phyloP scores from a whole-genome alignment of 2,329 filamentous ascomycete genomes.

The Cryphonectria naterciae region DNA sequence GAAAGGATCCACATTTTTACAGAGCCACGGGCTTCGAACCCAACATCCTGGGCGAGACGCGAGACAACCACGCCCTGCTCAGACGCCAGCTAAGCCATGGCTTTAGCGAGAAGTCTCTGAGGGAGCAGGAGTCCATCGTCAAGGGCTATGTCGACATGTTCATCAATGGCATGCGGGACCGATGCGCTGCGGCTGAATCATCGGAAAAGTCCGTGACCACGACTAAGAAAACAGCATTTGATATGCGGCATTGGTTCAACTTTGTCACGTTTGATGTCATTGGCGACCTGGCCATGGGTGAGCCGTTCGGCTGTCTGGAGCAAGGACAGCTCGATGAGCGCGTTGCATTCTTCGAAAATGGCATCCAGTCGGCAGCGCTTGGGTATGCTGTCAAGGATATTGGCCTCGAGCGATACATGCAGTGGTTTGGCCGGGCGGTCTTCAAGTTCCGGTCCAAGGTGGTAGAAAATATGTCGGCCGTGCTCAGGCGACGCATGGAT shows the following conservation, averaged over 20 bases:
- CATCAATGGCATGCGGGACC: conserved; percentile 26
- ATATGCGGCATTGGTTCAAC: conserved; percentile 38
- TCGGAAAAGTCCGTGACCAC: background rate
- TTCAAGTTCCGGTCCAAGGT: conserved; percentile 1
- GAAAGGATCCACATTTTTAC: conserved; percentile 28
- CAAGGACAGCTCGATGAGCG: conserved; percentile 35
- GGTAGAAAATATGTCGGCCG: background rate
- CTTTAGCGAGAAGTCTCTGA: conserved; percentile 37
- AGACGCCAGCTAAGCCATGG: conserved; percentile 35
- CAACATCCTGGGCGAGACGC: conserved; percentile 28
- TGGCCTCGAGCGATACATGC: conserved; percentile 20
- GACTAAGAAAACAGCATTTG: conserved; percentile 24
- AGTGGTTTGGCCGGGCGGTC: background rate
- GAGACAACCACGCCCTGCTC: conserved; percentile 28
- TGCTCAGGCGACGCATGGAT: conserved; percentile 31
- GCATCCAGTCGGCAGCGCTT: conserved; percentile 29
- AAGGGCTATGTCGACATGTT: conserved; percentile 35
- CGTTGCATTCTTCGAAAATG: conserved; percentile 34
- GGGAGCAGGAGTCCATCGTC: conserved; percentile 38
- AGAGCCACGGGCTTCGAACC: background rate
- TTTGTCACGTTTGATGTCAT: conserved; percentile 45
- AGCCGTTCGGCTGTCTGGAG: conserved; percentile 44
- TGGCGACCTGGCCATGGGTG: conserved; percentile 50
- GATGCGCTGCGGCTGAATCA: background rate
- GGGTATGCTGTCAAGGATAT: conserved; percentile 21